Conservation (phyloP, 2,329 filamentous ascomycete genomes). For the Scedosporium aurantiacum region DNA sequence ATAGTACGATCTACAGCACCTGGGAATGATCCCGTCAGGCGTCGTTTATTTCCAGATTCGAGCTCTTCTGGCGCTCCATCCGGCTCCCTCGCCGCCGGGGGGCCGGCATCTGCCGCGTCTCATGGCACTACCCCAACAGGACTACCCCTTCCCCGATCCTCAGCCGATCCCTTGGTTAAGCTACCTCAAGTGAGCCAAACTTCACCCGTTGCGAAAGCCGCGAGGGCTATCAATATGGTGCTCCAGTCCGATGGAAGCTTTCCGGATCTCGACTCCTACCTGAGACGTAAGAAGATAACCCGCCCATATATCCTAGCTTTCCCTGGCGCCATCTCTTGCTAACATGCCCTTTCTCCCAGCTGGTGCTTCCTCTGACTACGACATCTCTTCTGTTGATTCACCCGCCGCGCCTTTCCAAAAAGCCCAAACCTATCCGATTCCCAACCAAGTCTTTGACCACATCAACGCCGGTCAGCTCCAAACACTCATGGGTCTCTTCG, state of each 20-base stretch:
- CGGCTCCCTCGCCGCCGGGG: conserved; percentile 6
- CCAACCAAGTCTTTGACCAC: conserved; percentile 83
- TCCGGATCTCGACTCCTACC: conserved; percentile 81
- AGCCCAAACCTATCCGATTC: conserved; percentile 76
- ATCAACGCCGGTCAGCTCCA: conserved; percentile 79
- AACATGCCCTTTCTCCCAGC: conserved; percentile 38
- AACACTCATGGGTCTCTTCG: conserved; percentile 92
- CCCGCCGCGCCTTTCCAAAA: conserved; percentile 87
- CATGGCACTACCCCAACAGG: conserved; percentile 5
- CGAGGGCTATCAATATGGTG: conserved; percentile 70
- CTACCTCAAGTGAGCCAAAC: conserved; percentile 27
- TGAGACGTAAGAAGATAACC: conserved; percentile 58
- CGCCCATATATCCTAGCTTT: not conserved
- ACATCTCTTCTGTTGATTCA: conserved; percentile 54
- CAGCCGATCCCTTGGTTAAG: conserved; percentile 6
- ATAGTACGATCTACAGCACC: conserved; percentile 36
- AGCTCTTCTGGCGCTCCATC: conserved; percentile 2
- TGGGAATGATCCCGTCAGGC: conserved; percentile 34
- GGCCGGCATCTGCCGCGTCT: conserved; percentile 11
- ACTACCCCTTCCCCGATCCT: not conserved
- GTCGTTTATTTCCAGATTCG: conserved; percentile 36
- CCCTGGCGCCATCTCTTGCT: not conserved
- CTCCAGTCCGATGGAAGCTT: conserved; percentile 68
- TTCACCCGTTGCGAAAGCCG: conserved; percentile 67
- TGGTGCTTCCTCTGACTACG: conserved; percentile 86